phyloP scores from a whole-genome alignment of 768 basidiomycete species.

The Tulasnella sp. region DNA sequence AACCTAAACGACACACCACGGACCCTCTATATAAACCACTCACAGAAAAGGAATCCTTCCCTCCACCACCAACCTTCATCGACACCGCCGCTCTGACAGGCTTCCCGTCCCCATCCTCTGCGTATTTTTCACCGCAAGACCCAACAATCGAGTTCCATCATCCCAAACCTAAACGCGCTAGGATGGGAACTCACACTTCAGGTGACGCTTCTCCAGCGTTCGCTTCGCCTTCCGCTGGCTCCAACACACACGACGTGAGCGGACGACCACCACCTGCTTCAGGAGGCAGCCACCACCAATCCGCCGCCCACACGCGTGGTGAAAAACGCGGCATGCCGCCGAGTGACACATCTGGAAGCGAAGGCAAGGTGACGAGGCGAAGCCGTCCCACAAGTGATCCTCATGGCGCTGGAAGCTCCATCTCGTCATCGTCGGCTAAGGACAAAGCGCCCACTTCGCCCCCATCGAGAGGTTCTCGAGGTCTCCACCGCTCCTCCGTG shows the following conservation, averaged over 20 bases:
- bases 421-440: neutral
- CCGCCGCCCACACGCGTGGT: neutral
- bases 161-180: neutral
- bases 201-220: neutral
- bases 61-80: neutral
- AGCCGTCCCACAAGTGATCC: slow-evolving; percentile 11
- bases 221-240: neutral
- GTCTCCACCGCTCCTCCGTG: neutral
- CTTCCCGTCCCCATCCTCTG: slow-evolving; percentile 42
- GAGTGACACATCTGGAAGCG: neutral
- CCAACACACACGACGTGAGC: neutral
- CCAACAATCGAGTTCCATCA: slow-evolving; percentile 64
- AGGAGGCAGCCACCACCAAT: neutral
- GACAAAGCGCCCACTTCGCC: slow-evolving; percentile 5
- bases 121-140: slow-evolving; percentile 60
- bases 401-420: neutral
- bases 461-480: neutral
- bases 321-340: neutral
- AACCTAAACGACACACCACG: neutral
- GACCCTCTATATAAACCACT: neutral
- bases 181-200: neutral
- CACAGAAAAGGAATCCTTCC: neutral
- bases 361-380: slow-evolving; percentile 5
- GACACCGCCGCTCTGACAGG: neutral
- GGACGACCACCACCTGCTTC: neutral